Base-by-base conservation (phyloP, 495 filamentous ascomycete genomes). In the Haplographium delicatum region DNA sequence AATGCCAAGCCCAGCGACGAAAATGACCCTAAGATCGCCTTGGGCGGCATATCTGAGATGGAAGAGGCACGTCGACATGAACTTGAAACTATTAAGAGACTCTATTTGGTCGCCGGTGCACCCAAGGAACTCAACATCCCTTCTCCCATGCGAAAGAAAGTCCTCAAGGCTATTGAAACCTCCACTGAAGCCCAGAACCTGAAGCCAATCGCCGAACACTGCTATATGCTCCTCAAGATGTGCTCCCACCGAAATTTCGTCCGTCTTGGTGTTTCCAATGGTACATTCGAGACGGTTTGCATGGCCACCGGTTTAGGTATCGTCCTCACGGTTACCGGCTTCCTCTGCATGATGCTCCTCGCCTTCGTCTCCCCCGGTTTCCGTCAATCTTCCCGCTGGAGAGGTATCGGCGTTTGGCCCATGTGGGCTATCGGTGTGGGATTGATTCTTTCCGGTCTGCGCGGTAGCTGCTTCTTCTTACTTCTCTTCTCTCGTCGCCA, bases 161-260 rank as follows among this genome's bases (percentile, higher is more conserved):
- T 62, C 9, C 56, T 71, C 18, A 26, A 55, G 18, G 63, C 59
- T 13, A 54, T 71, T 25, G 47, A 49, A 1, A 33, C 46, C 1
- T 60, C 60, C 4, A 60, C 62, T 1, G 53, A 66, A 39, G 59
- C 68, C 3, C 42, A 49, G 19, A 51, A 58, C 18, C 59, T 71
- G 8, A 30, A 43, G 3, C 65, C 68, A 27, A 58, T 69, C n/a
- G 65, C 68, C 31, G 68, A 71, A 41, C 67, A 71, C 52, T 63
- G 63, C 31, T 69, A 69, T 49, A 61, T 68, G 37, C 67, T 76
- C 19, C 65, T 76, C 0, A 68, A 67, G 27, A 69, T 70, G 56
- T 76, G 73, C 61, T 72, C 71, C 37, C 72, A 75, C 62, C 65
- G 68, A 37, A 75, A 75, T 60, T 69, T 75, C 51, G 70, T 75